phyloP scores from a whole-genome alignment of 345 rosid genomes.

The Microcos paniculata region DNA sequence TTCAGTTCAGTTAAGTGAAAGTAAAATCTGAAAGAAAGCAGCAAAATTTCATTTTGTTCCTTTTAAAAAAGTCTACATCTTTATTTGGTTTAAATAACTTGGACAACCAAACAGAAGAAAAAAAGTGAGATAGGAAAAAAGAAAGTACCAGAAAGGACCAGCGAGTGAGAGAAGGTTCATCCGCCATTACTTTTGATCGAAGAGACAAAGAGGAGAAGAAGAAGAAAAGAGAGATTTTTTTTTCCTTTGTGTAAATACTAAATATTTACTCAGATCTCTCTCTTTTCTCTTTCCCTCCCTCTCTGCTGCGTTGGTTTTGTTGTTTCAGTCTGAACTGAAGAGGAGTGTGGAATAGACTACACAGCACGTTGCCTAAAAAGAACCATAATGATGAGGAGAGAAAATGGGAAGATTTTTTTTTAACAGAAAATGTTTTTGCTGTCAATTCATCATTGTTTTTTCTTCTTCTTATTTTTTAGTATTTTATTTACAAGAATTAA shows the following conservation, averaged over 20 bases:
- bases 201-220: conserved; percentile 21
- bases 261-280: background rate
- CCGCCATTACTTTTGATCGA: conserved; percentile 42
- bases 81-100: background rate
- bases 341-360: background rate
- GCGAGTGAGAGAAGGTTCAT: conserved; percentile 73
- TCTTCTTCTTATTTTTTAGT: too few relatives aligned
- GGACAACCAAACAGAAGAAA: background rate
- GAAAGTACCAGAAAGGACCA: conserved; percentile 81
- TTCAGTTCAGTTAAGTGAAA: background rate
- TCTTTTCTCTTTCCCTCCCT: conserved; percentile 14
- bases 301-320: background rate
- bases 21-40: background rate
- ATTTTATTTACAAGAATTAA: too few relatives aligned
- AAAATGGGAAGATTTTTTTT: background rate
- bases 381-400: background rate
- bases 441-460: too few relatives aligned
- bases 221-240: conserved; percentile 19
- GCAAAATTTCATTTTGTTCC: background rate
- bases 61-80: background rate
- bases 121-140: background rate
- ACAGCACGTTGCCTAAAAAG: background rate
- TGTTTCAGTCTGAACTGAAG: background rate
- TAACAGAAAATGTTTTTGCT: too few relatives aligned
- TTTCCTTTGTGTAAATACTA: too few relatives aligned